Base-by-base conservation (phyloP, 2,329 filamentous ascomycete genomes). In the Pseudogymnoascus sp. region DNA sequence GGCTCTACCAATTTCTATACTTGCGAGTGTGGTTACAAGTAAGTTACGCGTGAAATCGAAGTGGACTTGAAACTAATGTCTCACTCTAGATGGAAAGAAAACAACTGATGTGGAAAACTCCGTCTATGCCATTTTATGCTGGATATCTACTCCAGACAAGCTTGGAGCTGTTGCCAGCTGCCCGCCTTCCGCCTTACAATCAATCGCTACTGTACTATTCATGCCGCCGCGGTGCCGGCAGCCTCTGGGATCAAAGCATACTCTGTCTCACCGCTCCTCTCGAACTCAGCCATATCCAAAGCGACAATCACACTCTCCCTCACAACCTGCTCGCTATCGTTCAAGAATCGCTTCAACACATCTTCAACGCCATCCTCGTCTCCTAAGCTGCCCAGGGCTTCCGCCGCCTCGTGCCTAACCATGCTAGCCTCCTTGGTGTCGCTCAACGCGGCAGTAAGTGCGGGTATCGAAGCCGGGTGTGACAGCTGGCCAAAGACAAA, bases 401-500 rank as follows among this genome's bases (percentile, higher is more conserved):
- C 95, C 1, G 96, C 95, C 59, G 95, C 96, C 78, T 99, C 95
- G 73, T 99, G 95, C 63, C 95, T 88, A 63, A 99, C 95, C 95
- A 99, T 99, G 72, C 93, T 92, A 23, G 86, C 89, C 78, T 99
- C 95, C 63, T 90, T 81, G 59, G 84, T 78, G 74, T 99, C 83
- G 70, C 89, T 89, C 64, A 99, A 80, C 1, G 90, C 87, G 61
- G 84, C 85, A 14, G 89, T 88, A 64, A 99, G 84, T 65, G 91
- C 91, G 3, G 95, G 93, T 68, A 99, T 97, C 1, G 92, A 96
- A n/a, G 93, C 93, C 1, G 95, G 95, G 73, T 99, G 95, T 63
- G 90, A 92, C 61, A 99, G 82, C 76, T 99, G 95, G 63, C 95
- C 95, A 70, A 99, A 99, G 12, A 99, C 95, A 74, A 99, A 99